These are phyloP conservation scores for Hymenochaete sp. DNA, from an alignment of 1,284 basidiomycete genomes.

Conservation along the genomic window DNA sequence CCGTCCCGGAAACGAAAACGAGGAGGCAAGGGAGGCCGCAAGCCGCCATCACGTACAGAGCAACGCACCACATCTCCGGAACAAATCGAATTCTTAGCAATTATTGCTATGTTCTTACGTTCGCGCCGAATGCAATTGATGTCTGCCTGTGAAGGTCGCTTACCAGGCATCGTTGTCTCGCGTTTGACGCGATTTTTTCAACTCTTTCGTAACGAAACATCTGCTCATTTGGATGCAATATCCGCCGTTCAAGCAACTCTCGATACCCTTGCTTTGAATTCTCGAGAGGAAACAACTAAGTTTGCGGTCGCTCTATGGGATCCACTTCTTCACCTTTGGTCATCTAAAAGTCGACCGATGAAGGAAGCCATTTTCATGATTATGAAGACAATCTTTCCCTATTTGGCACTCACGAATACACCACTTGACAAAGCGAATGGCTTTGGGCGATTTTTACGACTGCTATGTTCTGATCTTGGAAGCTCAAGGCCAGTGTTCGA, in stretches of 20 bases:
- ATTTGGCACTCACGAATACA: slow-evolving; percentile 35
- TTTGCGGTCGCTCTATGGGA: slow-evolving; percentile 61
- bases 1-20: slow-evolving; percentile 8
- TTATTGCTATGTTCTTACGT: slow-evolving; percentile 59
- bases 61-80: slow-evolving; percentile 40
- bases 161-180: slow-evolving; percentile 48
- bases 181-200: slow-evolving; percentile 62
- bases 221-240: slow-evolving; percentile 68
- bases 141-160: slow-evolving; percentile 28
- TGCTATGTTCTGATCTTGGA: slow-evolving; percentile 54
- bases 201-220: slow-evolving; percentile 58
- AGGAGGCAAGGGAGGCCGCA: not conserved
- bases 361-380: slow-evolving; percentile 65
- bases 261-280: slow-evolving; percentile 66
- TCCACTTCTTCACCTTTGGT: slow-evolving; percentile 62
- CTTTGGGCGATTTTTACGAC: slow-evolving; percentile 43
- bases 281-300: slow-evolving; percentile 42
- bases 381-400: slow-evolving; percentile 65
- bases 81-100: slow-evolving; percentile 61
- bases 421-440: slow-evolving; percentile 29
- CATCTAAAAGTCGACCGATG: slow-evolving; percentile 58
- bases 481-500: slow-evolving; percentile 50
- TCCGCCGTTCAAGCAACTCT: slow-evolving; percentile 60
- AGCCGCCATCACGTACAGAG: slow-evolving; percentile 11
- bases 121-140: slow-evolving; percentile 52